Base-by-base conservation (phyloP, 768 basidiomycete genomes). In the Tulasnella sp. region DNA sequence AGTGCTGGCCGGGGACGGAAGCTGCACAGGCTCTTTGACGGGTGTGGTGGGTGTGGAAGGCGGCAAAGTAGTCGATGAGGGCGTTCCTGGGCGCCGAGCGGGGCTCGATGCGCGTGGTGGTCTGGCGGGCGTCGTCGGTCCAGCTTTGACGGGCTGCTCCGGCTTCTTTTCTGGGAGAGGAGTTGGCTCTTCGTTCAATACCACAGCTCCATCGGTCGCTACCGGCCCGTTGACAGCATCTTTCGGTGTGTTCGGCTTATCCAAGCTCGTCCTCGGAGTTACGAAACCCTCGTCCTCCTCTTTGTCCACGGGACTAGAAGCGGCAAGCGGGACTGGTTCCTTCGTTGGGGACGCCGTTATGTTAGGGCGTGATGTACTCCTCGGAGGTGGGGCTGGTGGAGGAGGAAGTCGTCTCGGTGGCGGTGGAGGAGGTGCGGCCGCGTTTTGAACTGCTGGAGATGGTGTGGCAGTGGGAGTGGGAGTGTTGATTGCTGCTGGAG, bases 31-130 rank as follows among this genome's bases (percentile, higher is more conserved):
- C 40, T 58, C 62, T 27, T 58, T 42, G 40, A 80, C 76, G 19
- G 80, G 77, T 44, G 79, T 72, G 39, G 56, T 34, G 34, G 82
- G 42, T 38, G 38, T 42, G 1, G 81, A 82, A 21, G 82, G 68
- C 1, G 84, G 84, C 19, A 84, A 83, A 2, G 84, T 81, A 1
- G 83, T 46, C 27, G 81, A 75, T 12, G 74, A 80, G 0, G 85
- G 84, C 3, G 84, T 81, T 21, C 81, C 75, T 7, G 84, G 79
- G 0, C 80, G 79, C 18, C 78, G 39, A 56, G 74, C 38, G 36
- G 78, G 78, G 34, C 42, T 79, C 2, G 71, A 58, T 14, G 62
- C n/a, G 7, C 62, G 62, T 34, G 44, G 56, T 9, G 56, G 56
- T 31, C 56, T 27, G 56, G 56, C 72, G 42, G 36, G 42, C 16